Base-by-base conservation (phyloP, 257 asterid genomes). In the Jasminum sambac region DNA sequence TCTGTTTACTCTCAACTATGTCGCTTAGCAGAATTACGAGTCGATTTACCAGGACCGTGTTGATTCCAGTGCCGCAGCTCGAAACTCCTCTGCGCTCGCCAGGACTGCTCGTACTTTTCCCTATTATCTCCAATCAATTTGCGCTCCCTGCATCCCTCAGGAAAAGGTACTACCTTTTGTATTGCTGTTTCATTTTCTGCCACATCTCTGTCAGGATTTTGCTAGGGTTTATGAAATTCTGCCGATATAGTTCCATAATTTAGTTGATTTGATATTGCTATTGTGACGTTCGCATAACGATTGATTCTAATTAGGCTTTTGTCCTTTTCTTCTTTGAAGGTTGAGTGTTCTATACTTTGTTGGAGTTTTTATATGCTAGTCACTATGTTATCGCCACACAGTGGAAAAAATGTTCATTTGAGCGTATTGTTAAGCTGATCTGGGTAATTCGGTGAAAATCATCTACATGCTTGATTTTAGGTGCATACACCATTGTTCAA, bases 21-120 rank as follows among this genome's bases (percentile, higher is more conserved):
- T 30, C 36, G 36, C 36, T 30, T 30, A 30, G 36, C 36, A 30
- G 36, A 30, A 30, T 30, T 30, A 30, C 36, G 36, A 30, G 2
- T 30, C 36, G 36, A 4, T 30, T 30, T 30, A 30, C 36, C 36
- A 1, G 36, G 36, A 30, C 4, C 36, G 36, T 30, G 36, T 30
- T 30, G 36, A 30, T n/a, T n/a, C n/a, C 89, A 78, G 76, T 80
- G 72, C 70, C 85, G 92, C 75, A 71, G 69, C 71, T 82, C 96
- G 71, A 59, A 69, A 74, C 66, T 75, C 50, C 81, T 76, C 36
- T 70, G 43, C 26, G 72, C 78, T 64, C 88, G 83, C n/a, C 36
- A 4, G 36, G 77, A 74, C 24, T 80, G 63, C 46, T 72, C 58
- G 0, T 64, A 34, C 57, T 42, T 69, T 34, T n/a, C n/a, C 85